These are phyloP conservation scores for Heterobasidion occidentale DNA, from an alignment of 1,284 basidiomycete species.

Conservation along the genomic window DNA sequence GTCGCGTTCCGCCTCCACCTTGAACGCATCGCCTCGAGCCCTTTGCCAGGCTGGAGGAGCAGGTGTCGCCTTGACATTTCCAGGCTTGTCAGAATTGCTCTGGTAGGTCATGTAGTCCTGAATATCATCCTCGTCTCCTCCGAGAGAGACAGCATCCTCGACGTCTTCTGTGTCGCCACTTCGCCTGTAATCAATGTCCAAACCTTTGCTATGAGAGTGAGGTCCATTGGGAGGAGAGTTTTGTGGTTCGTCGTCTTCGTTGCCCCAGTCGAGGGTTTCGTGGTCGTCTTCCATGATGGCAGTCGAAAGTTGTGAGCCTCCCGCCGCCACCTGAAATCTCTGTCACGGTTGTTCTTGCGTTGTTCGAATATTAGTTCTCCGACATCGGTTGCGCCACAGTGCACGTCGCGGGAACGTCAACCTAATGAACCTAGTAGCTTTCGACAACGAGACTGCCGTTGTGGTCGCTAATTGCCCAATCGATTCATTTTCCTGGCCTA, in stretches of 20 bases:
- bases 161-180: slow-evolving; percentile 37
- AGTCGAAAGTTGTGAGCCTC: not conserved
- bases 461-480: not conserved
- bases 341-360: not conserved
- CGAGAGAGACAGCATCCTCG: slow-evolving; percentile 64
- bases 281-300: slow-evolving; percentile 56
- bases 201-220: not conserved
- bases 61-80: not conserved
- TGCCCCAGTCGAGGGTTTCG: slow-evolving; percentile 69
- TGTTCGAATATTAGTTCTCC: not conserved
- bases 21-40: slow-evolving; percentile 10
- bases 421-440: too few relatives aligned
- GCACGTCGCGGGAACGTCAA: not conserved
- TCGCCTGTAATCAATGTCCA: slow-evolving; percentile 1
- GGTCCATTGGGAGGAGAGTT: slow-evolving; percentile 6
- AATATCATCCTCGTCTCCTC: slow-evolving; percentile 60
- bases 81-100: slow-evolving; percentile 15
- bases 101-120: slow-evolving; percentile 28
- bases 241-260: slow-evolving; percentile 54
- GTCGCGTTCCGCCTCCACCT: slow-evolving; percentile 1
- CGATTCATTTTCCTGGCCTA: not conserved
- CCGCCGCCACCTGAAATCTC: too few relatives aligned
- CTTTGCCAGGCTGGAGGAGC: slow-evolving; percentile 7
- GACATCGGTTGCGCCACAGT: not conserved
- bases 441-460: too few relatives aligned